Base-by-base conservation (phyloP, 768 basidiomycete species). In the Xanthoconium stramineum region DNA sequence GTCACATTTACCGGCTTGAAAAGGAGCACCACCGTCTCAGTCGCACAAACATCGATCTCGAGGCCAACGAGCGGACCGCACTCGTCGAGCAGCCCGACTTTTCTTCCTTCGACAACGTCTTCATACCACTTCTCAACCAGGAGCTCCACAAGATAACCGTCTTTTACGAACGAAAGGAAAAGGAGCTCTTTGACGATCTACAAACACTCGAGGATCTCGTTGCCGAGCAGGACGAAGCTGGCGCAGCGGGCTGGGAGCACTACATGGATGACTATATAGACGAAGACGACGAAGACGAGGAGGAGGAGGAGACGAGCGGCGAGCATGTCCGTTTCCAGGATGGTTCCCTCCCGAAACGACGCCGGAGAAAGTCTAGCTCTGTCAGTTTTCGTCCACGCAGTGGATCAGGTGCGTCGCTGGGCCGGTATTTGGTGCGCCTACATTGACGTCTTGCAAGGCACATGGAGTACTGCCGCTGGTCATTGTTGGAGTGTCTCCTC, bases 1-100 rank as follows among this genome's bases (percentile, higher is more conserved):
- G 89, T 60, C 81, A 82, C 58, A 88, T 95, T 36, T 94, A 94
- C 76, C 85, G 87, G 60, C 78, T 94, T 28, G 91, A 94, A 74
- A 91, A 89, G 70, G 81, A 85, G 57, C 83, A 91, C 53, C 78
- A 80, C 43, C 78, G 75, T 3, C 75, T 78, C 19, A 71, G 74
- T 11, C 56, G 65, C 13, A 55, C 69, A 13, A 74, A 73, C 50
- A 69, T 65, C 44, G 90, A 93, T 69, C 63, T 88, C 40, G 89
- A 91, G 63, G 77, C 85, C 12, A 82, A 80, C 55, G 88, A 90
- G 65, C 75, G 61, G 8, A 78, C 82, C 4, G 71, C 82, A 2
- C 78, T 93, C 30, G 77, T 90, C 37, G 72, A 73, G 8, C 65
- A 72, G 19, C 65, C 58, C 9, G 68, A 75, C 37, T 36, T 64